Percentiles rank a stretch among this genome's conserved stretches.
These are phyloP conservation scores for Rhododendron williamsianum DNA, from an alignment of 148 eudicot genomes.

Conservation along the genomic window DNA sequence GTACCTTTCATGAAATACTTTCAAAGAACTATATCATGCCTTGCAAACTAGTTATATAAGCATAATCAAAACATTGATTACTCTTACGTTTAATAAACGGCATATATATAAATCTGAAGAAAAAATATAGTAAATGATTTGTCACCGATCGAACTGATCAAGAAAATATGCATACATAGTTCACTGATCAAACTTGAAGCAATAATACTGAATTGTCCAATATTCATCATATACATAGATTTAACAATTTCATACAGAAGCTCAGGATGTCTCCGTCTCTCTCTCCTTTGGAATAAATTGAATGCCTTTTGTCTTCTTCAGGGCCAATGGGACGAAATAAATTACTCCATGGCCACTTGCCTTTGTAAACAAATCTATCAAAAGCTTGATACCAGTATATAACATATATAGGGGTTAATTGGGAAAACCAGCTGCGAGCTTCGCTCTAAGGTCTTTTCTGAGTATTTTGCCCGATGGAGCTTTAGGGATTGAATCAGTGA, in stretches of 20 bases:
- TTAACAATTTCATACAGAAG: not conserved
- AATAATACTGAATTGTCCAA: not conserved
- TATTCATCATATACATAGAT: not conserved
- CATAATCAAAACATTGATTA: not conserved
- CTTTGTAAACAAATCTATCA: not conserved
- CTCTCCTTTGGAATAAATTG: not conserved
- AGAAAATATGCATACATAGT: not conserved
- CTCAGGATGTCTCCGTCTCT: not conserved
- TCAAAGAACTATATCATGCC: not conserved
- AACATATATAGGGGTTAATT: not conserved
- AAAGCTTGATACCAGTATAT: no score
- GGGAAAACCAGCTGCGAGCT: conserved; percentile 53
- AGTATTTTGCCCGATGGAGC: conserved; percentile 87
- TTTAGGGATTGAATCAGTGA: conserved; percentile 75
- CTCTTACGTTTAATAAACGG: not conserved
- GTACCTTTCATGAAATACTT: not conserved
- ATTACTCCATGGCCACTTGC: not conserved
- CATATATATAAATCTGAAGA: not conserved
- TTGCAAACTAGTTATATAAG: not conserved
- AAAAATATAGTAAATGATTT: not conserved
- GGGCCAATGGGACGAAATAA: not conserved
- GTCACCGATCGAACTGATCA: not conserved
- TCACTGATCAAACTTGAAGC: not conserved
- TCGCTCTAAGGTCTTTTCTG: conserved; percentile 88
- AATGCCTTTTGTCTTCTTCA: not conserved